phyloP scores from a whole-genome alignment of 768 basidiomycete genomes.

The Serendipita sp. region DNA sequence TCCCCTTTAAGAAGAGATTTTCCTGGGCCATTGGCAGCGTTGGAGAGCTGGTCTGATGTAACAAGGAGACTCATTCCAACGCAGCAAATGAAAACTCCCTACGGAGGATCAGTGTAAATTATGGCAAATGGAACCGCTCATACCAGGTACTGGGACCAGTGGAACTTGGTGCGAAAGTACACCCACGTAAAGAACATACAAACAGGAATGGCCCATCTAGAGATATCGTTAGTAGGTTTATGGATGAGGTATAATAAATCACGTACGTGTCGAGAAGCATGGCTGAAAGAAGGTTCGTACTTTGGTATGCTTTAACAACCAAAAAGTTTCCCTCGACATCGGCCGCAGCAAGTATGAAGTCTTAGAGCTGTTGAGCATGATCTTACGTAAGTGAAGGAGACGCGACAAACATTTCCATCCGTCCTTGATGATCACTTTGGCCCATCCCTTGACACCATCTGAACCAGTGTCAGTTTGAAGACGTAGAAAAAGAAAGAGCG shows the following conservation, averaged over 20 bases:
- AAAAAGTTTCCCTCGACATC: constrained; percentile 85
- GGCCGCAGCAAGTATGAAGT: constrained; percentile 59
- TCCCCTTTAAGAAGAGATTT: constrained; percentile 59
- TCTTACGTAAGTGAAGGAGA: background rate
- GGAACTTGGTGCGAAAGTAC: constrained; percentile 65
- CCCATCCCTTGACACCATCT: constrained; percentile 82
- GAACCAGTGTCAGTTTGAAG: background rate
- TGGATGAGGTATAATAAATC: background rate
- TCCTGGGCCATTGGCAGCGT: constrained; percentile 58
- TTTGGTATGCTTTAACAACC: constrained; percentile 74
- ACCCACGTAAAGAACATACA: constrained; percentile 74
- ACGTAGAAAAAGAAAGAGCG: constrained; percentile 17
- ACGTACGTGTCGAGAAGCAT: constrained; percentile 81
- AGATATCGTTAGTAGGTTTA: background rate
- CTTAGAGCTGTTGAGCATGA: constrained; percentile 23
- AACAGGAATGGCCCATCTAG: constrained; percentile 66
- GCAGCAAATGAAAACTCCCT: constrained; percentile 63
- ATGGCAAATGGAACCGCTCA: constrained; percentile 15
- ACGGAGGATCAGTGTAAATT: background rate
- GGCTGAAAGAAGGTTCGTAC: constrained; percentile 74
- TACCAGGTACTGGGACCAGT: constrained; percentile 71
- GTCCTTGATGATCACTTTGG: constrained; percentile 49
- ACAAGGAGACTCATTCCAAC: constrained; percentile 69
- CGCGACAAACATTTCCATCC: constrained; percentile 69
- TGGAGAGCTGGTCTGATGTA: constrained; percentile 50